Evolutionary conservation across 1,139 yeast genomes (phyloP).

Genomic region (Protomyces inouyei): DNA sequence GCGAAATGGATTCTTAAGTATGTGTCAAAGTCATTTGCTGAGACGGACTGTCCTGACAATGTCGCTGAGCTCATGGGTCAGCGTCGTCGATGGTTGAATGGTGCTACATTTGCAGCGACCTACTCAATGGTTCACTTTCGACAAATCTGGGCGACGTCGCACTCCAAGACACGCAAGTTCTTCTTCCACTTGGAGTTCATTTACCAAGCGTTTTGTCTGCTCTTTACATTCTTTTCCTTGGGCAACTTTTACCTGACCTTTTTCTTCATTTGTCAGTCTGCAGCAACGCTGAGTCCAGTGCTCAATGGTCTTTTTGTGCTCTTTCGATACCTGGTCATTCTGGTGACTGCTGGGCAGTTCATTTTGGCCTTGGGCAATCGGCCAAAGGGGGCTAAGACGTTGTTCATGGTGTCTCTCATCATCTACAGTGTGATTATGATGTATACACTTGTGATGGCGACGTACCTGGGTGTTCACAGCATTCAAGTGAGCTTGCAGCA

Average conservation of each 20-base stretch:
- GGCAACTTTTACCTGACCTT: slow-evolving; percentile 79
- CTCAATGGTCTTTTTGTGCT: slow-evolving; percentile 32
- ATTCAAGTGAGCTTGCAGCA: slow-evolving; percentile 44
- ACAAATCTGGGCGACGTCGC: slow-evolving; percentile 72
- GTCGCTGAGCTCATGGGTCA: slow-evolving; percentile 88
- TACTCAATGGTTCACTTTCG: slow-evolving; percentile 72
- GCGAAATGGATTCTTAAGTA: slow-evolving; percentile 91
- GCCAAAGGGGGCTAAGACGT: slow-evolving; percentile 80
- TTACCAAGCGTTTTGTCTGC: slow-evolving; percentile 63
- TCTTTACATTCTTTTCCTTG: slow-evolving; percentile 62
- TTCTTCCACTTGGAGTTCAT: slow-evolving; percentile 70
- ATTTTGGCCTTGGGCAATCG: slow-evolving; percentile 83
- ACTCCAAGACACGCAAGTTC: slow-evolving; percentile 63
- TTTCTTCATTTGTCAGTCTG: slow-evolving; percentile 43
- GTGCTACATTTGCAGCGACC: slow-evolving; percentile 94
- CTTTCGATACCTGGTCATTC: slow-evolving; percentile 52
- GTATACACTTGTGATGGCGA: slow-evolving; percentile 76
- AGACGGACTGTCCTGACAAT: slow-evolving; percentile 93
- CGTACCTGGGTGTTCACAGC: slow-evolving; percentile 66
- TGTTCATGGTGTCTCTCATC: slow-evolving; percentile 68
- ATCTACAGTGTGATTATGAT: slow-evolving; percentile 71
- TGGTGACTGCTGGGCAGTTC: slow-evolving; percentile 76
- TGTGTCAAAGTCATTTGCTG: slow-evolving; percentile 91
- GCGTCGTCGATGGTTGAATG: slow-evolving; percentile 96
- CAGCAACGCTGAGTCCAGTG: slow-evolving; percentile 5